Percentiles rank a stretch among this genome's conserved stretches.
These are phyloP conservation scores for Xylaria polymorpha DNA, from an alignment of 2,329 filamentous ascomycete species.

Conservation along the genomic window DNA sequence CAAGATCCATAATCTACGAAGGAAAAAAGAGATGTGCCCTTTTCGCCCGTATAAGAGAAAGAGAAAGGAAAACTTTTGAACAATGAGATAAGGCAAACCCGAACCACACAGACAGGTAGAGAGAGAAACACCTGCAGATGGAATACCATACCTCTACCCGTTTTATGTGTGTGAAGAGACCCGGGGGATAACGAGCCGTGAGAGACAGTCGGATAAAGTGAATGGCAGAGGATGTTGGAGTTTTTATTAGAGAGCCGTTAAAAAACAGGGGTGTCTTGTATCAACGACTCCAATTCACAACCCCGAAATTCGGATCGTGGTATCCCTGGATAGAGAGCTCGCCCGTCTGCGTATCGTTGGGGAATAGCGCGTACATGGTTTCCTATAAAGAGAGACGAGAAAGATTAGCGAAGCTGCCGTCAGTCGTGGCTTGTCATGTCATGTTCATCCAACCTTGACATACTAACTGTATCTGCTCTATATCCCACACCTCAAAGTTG, in stretches of 20 bases:
- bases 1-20: not conserved
- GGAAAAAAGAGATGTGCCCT: not conserved
- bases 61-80: not conserved
- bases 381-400: slow-evolving; percentile 44
- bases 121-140: not conserved
- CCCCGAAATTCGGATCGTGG: slow-evolving; percentile 51
- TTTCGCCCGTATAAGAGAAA: slow-evolving; percentile 7
- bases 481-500: no score
- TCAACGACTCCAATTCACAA: slow-evolving; percentile 48
- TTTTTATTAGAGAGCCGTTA: not conserved
- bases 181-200: no score
- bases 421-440: not conserved
- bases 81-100: not conserved
- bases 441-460: slow-evolving; percentile 3
- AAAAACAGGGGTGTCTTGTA: not conserved
- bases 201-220: not conserved
- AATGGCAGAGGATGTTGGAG: not conserved
- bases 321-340: slow-evolving; percentile 54
- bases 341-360: slow-evolving; percentile 54
- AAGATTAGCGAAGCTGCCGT: slow-evolving; percentile 3
- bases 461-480: not conserved
- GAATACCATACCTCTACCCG: not conserved
- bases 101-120: not conserved
- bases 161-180: no score
- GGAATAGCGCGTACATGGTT: slow-evolving; percentile 54